These are phyloP conservation scores for Amanita pseudoporphyria DNA, from an alignment of 768 basidiomycete species.

Conservation along the genomic window DNA sequence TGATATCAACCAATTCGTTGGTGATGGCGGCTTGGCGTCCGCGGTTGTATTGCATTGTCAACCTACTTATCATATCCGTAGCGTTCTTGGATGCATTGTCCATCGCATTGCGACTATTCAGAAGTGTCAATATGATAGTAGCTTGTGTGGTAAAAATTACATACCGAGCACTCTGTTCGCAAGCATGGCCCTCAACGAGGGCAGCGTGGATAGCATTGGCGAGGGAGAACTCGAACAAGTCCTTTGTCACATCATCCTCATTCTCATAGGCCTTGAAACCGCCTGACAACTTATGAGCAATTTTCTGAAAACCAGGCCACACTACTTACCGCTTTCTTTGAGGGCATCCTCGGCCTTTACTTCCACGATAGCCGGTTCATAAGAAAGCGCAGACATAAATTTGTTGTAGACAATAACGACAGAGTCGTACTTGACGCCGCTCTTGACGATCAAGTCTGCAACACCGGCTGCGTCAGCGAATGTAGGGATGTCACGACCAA, in stretches of 20 bases:
- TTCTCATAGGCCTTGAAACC: constrained; percentile 95
- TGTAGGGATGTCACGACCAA: constrained; percentile 94
- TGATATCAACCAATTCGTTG: constrained; percentile 89
- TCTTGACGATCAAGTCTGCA: constrained; percentile 85
- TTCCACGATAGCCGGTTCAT: constrained; percentile 68
- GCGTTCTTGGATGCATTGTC: constrained; percentile 99
- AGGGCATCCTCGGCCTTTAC: constrained; percentile 78
- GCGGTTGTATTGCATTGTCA: constrained; percentile 96
- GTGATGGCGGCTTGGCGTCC: constrained; percentile 98
- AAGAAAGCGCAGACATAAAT: constrained; percentile 85
- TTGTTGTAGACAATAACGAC: constrained; percentile 75
- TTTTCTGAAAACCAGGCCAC: background rate
- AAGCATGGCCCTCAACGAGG: constrained; percentile 91
- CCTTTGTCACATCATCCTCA: constrained; percentile 92
- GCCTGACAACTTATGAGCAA: constrained; percentile 29
- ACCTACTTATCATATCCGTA: constrained; percentile 76
- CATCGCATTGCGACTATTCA: constrained; percentile 91
- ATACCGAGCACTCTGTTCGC: constrained; percentile 87
- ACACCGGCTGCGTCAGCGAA: constrained; percentile 94
- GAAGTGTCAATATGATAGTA: background rate
- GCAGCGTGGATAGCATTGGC: constrained; percentile 95
- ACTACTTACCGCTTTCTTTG: constrained; percentile 63
- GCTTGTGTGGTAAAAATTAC: constrained; percentile 7
- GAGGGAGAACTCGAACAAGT: constrained; percentile 90
- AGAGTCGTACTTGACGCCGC: constrained; percentile 79